Percentiles rank a stretch among this genome's conserved stretches.
phyloP scores from a whole-genome alignment of 2,329 filamentous ascomycete genomes.

The Acrocalymma vagum region DNA sequence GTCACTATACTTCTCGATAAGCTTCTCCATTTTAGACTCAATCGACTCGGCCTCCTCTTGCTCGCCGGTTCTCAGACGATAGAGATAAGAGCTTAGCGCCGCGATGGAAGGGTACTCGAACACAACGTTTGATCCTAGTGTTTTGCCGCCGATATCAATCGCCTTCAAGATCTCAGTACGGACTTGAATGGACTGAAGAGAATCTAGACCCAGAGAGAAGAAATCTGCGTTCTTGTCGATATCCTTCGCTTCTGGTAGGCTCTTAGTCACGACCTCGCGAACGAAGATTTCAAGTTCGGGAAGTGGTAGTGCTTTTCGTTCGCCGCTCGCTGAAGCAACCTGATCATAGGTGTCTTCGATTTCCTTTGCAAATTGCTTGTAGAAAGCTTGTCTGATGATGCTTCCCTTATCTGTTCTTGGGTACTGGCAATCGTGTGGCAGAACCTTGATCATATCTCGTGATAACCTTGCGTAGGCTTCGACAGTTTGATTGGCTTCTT shows the following conservation, averaged over 20 bases:
- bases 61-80: conserved; percentile 51
- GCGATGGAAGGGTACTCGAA: conserved; percentile 65
- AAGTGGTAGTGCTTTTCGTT: conserved; percentile 28
- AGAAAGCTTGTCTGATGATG: conserved; percentile 62
- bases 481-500: conserved; percentile 60
- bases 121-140: conserved; percentile 64
- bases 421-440: conserved; percentile 57
- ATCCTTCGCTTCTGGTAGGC: conserved; percentile 15
- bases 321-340: conserved; percentile 11
- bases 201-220: conserved; percentile 67
- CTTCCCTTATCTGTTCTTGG: conserved; percentile 66
- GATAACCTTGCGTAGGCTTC: conserved; percentile 63
- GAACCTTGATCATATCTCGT: conserved; percentile 61
- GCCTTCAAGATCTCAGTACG: conserved; percentile 60
- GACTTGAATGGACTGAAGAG: conserved; percentile 65
- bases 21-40: conserved; percentile 53
- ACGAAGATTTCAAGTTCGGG: conserved; percentile 39
- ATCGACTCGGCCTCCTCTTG: conserved; percentile 41
- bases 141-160: conserved; percentile 56
- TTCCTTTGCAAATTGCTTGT: conserved; percentile 56
- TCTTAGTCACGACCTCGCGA: conserved; percentile 19
- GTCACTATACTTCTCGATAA: conserved; percentile 55
- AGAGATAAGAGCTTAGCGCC: conserved; percentile 56
- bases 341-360: conserved; percentile 57
- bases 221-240: conserved; percentile 60